Conservation (phyloP, 805 yeast genomes). For the Candida anglica region DNA sequence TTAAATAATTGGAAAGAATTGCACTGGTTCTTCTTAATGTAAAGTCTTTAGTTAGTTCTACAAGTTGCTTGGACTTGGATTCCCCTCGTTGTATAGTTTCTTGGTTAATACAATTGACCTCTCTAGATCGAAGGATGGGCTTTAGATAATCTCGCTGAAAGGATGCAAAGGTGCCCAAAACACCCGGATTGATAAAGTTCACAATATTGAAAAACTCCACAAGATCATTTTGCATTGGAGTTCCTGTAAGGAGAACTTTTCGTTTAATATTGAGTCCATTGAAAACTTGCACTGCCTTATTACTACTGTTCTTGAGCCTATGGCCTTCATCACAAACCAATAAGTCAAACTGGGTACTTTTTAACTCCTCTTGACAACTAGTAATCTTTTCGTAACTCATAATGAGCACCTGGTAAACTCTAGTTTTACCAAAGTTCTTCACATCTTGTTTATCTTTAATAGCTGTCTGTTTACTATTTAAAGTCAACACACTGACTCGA, state of each 20-base stretch:
- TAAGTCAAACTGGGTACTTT: slow-evolving; percentile 52
- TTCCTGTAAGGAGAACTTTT: slow-evolving; percentile 74
- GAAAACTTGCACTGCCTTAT: slow-evolving; percentile 66
- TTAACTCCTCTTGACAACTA: slow-evolving; percentile 48
- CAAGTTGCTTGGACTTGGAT: slow-evolving; percentile 57
- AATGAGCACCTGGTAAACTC: slow-evolving; percentile 77
- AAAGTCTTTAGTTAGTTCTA: slow-evolving; percentile 59
- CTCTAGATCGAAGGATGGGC: slow-evolving; percentile 75
- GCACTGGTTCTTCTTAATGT: slow-evolving; percentile 69
- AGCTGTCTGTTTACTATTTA: slow-evolving; percentile 46
- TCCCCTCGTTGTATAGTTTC: slow-evolving; percentile 54
- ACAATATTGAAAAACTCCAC: slow-evolving; percentile 76
- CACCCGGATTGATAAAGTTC: slow-evolving; percentile 81
- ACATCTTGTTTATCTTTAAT: slow-evolving; percentile 54
- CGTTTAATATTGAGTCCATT: slow-evolving; percentile 49
- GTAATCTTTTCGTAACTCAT: slow-evolving; percentile 84
- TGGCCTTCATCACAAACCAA: slow-evolving; percentile 96
- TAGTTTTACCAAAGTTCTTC: slow-evolving; percentile 58
- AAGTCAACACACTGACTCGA: slow-evolving; percentile 61
- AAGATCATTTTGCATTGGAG: slow-evolving; percentile 92
- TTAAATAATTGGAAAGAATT: slow-evolving; percentile 53
- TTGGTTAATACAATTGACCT: slow-evolving; percentile 48
- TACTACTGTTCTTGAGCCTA: slow-evolving; percentile 69
- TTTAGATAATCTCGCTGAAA: slow-evolving; percentile 60
- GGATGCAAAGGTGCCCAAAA: slow-evolving; percentile 57